Evolutionary conservation across 164 flowering plant genomes (phyloP), one percentile per base, ranked within the genome.

Genomic region (Santalum album): DNA sequence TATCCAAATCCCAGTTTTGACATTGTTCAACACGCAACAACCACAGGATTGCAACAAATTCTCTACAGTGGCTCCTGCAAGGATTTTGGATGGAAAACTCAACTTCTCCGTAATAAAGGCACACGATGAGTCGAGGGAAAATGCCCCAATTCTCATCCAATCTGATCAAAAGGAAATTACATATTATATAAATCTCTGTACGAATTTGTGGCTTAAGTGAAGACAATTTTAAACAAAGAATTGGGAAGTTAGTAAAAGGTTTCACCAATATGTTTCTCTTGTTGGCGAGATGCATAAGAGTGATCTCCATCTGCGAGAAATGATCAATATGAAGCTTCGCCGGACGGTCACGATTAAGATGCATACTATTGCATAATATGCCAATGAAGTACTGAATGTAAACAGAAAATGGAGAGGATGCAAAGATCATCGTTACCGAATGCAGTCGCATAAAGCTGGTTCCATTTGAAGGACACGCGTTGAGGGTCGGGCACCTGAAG

Each of bases 111-210:
- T 76, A 75, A 87, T 59, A 23, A 83, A 58, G 12, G 79, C 89
- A 17, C 18, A 55, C 14, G 70, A 44, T 6, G 96, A 83, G 39
- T 87, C 87, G 23, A 90, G 62, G 52, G 57, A 71, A 63, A 94
- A 87, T 12, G 90, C 90, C 18, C 97, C 96, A 60, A 94, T 83
- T 24, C 99, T 78, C 85, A 87, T 78, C 97, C 96, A 94, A 69
- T 87, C 99, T 94, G 60, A 65, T 43, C 27, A 53, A 24, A 11
- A 38, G 55, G 47, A 54, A 25, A 29, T 32, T 50, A 21, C 10
- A 50, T 16, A 49, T 46, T 46, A 20, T 46, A 4, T 46, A 43
- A 4, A 15, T 10, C 12, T 38, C 4, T 0, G 16, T 38, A 38
- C 0, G 14, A 38, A 1, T 38, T 15, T 38, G 42, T 38, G 12